Percentiles rank a stretch among this genome's conserved stretches.
These are phyloP conservation scores for Geranomyces variabilis DNA, from an alignment of 192 early-diverging fungal genomes.

Conservation along the genomic window DNA sequence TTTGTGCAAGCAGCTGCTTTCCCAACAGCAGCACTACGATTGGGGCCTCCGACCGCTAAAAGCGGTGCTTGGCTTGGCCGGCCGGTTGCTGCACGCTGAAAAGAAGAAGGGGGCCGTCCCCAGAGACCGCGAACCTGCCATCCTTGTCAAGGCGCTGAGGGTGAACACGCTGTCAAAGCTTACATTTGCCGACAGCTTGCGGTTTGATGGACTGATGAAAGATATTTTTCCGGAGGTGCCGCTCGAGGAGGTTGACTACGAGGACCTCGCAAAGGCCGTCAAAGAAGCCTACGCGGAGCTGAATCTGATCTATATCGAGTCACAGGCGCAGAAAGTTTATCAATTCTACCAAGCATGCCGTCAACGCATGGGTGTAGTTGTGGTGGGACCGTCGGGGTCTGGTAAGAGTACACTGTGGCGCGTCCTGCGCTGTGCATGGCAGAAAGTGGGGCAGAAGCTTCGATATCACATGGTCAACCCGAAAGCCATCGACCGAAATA, in stretches of 20 bases:
- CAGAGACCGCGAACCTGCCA: conserved; percentile 37
- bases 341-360: conserved; percentile 61
- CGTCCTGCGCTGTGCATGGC: conserved; percentile 49
- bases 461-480: conserved; percentile 53
- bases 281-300: conserved; percentile 53
- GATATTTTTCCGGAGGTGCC: conserved; percentile 57
- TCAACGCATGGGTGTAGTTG: conserved; percentile 64
- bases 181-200: conserved; percentile 50
- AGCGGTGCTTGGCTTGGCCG: conserved; percentile 55
- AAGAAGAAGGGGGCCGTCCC: conserved; percentile 32
- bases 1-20: conserved; percentile 60
- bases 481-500: conserved; percentile 57
- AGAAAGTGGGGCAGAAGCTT: conserved; percentile 53
- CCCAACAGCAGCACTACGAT: conserved; percentile 59
- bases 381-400: conserved; percentile 63
- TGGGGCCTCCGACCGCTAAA: conserved; percentile 65
- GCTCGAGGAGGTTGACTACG: conserved; percentile 55
- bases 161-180: conserved; percentile 62
- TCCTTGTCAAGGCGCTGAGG: conserved; percentile 59
- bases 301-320: conserved; percentile 51
- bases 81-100: conserved; percentile 53
- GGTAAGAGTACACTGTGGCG: conserved; percentile 57
- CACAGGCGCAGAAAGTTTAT: conserved; percentile 57
- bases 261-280: conserved; percentile 42
- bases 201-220: conserved; percentile 56